Base-by-base conservation (phyloP, 345 rosid genomes). In the Boechera stricta region DNA sequence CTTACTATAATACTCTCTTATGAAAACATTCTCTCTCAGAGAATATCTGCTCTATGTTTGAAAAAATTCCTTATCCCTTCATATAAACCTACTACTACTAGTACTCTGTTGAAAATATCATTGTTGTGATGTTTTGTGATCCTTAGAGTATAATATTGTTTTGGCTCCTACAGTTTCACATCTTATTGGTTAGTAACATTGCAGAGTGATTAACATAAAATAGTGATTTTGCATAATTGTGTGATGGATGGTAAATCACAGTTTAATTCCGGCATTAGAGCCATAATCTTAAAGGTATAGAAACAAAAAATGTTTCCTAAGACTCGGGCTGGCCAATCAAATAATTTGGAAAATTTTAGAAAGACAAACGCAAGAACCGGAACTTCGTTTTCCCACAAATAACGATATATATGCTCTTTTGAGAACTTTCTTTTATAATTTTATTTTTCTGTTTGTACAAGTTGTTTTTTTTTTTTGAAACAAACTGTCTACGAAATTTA, bases 51-150 rank as follows among this genome's bases (percentile, higher is more conserved):
- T 52, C 26, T 51, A 69, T 76, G 48, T 58, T 48, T 47, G 64
- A 59, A 26, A 35, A 2, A 36, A 13, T 35, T 60, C 59, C 13
- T 13, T 70, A 26, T 24, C 66, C 49, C 66, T 62, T 41, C 18
- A 24, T 62, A 41, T 15, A 55, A 47, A 65, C 58, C 39, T 64
- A 39, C 29, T 60, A 1, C 7, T 32, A 41, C 13, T 62, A 5
- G 18, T 33, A 64, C 57, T 45, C 49, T 45, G n/a, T 38, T 75
- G 5, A 12, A 38, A 58, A 75, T 58, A 51, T 67, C 45, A 53
- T 70, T 32, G 49, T 26, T 24, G 71, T 69, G 64, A 76, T 69
- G 63, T 31, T 75, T 76, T 76, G 60, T 59, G 45, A 61, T 41
- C 42, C 45, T 38, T 67, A 8, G 47, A 15, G 39, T 56, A 55